A percentile compares a stretch with the other conserved stretches of the same genome.
These are phyloP conservation scores for Megacollybia marginata DNA, from an alignment of 768 basidiomycete species.

Conservation along the genomic window DNA sequence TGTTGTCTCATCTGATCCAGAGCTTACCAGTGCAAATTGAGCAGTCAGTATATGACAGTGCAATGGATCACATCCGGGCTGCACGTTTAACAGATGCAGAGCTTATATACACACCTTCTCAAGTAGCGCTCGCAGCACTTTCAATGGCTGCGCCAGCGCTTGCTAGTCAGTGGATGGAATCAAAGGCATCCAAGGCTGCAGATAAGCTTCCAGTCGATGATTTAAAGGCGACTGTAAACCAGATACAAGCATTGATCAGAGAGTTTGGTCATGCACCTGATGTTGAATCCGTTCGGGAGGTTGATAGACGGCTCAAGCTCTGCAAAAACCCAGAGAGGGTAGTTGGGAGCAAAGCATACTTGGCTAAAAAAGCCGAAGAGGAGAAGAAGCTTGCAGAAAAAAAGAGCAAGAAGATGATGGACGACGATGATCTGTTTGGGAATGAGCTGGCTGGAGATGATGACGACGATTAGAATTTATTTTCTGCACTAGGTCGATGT, in stretches of 20 bases:
- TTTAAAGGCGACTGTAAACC: slow-evolving; percentile 31
- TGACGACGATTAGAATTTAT: slow-evolving; percentile 33
- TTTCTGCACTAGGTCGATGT: not conserved
- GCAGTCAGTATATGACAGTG: slow-evolving; percentile 51
- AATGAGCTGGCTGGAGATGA: slow-evolving; percentile 50
- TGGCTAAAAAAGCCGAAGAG: slow-evolving; percentile 63
- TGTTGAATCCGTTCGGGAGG: slow-evolving; percentile 78
- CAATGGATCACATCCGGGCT: slow-evolving; percentile 60
- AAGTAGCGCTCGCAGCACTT: slow-evolving; percentile 82
- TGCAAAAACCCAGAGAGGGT: slow-evolving; percentile 98
- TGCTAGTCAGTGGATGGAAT: slow-evolving; percentile 51
- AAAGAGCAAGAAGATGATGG: slow-evolving; percentile 51
- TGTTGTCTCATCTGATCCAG: not conserved
- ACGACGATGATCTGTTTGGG: slow-evolving; percentile 67
- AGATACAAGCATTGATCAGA: slow-evolving; percentile 51
- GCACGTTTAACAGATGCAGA: slow-evolving; percentile 89
- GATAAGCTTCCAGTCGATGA: slow-evolving; percentile 18
- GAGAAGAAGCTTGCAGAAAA: slow-evolving; percentile 66
- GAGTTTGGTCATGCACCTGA: slow-evolving; percentile 56
- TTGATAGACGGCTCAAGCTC: slow-evolving; percentile 77
- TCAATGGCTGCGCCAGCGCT: slow-evolving; percentile 57
- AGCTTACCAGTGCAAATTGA: not conserved
- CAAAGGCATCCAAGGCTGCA: slow-evolving; percentile 21
- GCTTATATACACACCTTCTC: slow-evolving; percentile 86
- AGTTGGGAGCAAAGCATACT: slow-evolving; percentile 78